Conservation (phyloP, 441 rosid genomes). For the Gossypium schwendimanii region DNA sequence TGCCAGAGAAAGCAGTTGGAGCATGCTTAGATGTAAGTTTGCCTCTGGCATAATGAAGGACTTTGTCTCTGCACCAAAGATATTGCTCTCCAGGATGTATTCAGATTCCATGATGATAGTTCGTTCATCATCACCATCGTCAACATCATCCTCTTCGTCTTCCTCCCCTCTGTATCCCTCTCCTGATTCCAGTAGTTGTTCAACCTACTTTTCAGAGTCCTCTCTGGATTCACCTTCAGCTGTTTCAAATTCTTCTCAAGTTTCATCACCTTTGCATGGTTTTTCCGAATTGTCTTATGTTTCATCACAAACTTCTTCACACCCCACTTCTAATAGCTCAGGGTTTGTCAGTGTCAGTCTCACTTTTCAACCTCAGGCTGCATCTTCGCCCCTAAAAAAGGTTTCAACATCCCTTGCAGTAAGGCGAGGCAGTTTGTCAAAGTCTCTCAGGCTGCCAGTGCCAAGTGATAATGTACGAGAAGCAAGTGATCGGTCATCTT, state of each 20-base stretch:
- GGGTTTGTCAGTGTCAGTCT: slow-evolving; percentile 28
- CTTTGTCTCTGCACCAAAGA: slow-evolving; percentile 56
- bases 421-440: slow-evolving; percentile 68
- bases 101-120: slow-evolving; percentile 91
- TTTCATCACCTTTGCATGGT: slow-evolving; percentile 51
- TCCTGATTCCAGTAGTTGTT: slow-evolving; percentile 61
- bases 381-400: slow-evolving; percentile 36
- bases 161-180: slow-evolving; percentile 70
- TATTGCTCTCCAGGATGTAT: slow-evolving; percentile 66
- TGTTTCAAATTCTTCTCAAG: slow-evolving; percentile 40
- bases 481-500: slow-evolving; percentile 18
- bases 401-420: slow-evolving; percentile 69
- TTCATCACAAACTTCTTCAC: slow-evolving; percentile 37
- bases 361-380: slow-evolving; percentile 28
- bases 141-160: slow-evolving; percentile 42
- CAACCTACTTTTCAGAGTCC: slow-evolving; percentile 52
- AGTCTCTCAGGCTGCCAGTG: slow-evolving; percentile 64
- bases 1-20: slow-evolving; percentile 89
- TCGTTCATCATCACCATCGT: slow-evolving; percentile 58
- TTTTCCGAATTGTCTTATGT: slow-evolving; percentile 51
- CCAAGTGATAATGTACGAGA: slow-evolving; percentile 37
- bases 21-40: slow-evolving; percentile 66
- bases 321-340: slow-evolving; percentile 22
- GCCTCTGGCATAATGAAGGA: slow-evolving; percentile 72
- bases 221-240: slow-evolving; percentile 62